Percentiles rank a stretch among this genome's conserved stretches.
Conservation (phyloP, 768 basidiomycete species). For the Hygrophorus russula region DNA sequence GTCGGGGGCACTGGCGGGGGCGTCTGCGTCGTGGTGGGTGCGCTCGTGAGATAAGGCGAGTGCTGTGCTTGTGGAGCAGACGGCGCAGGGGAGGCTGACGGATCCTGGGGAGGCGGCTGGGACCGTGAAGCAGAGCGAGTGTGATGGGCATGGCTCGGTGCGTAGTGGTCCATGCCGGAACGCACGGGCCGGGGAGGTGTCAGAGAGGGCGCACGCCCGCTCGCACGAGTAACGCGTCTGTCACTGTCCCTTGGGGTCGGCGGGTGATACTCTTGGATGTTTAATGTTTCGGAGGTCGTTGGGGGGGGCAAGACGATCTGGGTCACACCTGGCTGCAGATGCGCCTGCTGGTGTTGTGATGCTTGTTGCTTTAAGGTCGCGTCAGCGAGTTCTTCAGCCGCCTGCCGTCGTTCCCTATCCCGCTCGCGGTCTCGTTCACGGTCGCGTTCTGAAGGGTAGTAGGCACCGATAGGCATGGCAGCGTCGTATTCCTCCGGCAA, state of each 20-base stretch:
- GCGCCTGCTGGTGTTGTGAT: not conserved
- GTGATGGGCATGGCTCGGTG: constrained; percentile 5
- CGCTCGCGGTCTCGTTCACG: constrained; percentile 8
- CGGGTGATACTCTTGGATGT: constrained; percentile 19
- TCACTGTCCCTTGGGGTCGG: constrained; percentile 12
- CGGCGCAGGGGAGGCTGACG: constrained; percentile 4
- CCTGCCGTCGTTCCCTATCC: not conserved
- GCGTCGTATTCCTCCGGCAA: constrained; percentile 64
- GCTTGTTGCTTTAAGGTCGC: not conserved
- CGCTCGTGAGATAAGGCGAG: constrained; percentile 1
- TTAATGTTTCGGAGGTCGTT: constrained; percentile 12
- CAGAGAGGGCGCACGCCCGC: not conserved
- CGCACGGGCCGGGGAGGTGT: not conserved
- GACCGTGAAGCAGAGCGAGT: constrained; percentile 7
- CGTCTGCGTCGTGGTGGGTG: constrained; percentile 5
- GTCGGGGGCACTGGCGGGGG: constrained; percentile 34
- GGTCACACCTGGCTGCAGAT: constrained; percentile 5
- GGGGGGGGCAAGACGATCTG: constrained; percentile 10
- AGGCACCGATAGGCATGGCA: constrained; percentile 32
- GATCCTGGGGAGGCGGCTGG: not conserved
- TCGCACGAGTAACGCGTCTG: constrained; percentile 5
- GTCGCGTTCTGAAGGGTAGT: constrained; percentile 29
- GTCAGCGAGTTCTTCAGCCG: not conserved
- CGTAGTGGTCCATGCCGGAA: constrained; percentile 1
- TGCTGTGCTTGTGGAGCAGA: constrained; percentile 5